A percentile compares a stretch with the other conserved stretches of the same genome.
phyloP scores from a whole-genome alignment of 768 basidiomycete genomes.

The Collybia nuda region DNA sequence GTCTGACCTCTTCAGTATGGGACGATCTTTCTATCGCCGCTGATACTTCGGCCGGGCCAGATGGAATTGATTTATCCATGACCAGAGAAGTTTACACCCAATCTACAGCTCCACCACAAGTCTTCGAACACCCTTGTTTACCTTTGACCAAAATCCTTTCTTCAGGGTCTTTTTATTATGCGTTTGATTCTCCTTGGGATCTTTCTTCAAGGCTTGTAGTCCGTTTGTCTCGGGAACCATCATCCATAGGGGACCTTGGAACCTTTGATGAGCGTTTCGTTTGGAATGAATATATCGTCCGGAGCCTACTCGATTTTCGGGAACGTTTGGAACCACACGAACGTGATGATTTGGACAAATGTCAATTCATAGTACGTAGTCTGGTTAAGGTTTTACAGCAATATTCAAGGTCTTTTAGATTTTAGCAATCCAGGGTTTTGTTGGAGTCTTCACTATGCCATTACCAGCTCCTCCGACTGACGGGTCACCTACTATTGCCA shows the following conservation, averaged over 20 bases:
- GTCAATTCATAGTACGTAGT: constrained; percentile 77
- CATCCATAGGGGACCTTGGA: constrained; percentile 43
- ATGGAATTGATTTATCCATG: constrained; percentile 47
- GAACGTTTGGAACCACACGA: constrained; percentile 71
- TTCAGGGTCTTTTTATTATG: constrained; percentile 92
- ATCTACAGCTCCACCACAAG: constrained; percentile 38
- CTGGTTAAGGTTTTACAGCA: constrained; percentile 3
- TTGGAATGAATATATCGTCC: constrained; percentile 93
- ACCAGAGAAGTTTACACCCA: constrained; percentile 50
- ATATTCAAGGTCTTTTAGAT: constrained; percentile 44
- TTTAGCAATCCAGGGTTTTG: constrained; percentile 92
- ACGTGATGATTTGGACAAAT: constrained; percentile 72
- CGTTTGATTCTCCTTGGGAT: constrained; percentile 83
- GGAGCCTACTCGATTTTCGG: constrained; percentile 86
- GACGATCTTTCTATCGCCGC: constrained; percentile 69
- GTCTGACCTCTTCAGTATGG: constrained; percentile 81
- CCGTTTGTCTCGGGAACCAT: constrained; percentile 56
- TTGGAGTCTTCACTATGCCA: constrained; percentile 79
- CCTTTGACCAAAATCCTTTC: constrained; percentile 90
- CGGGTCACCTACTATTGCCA: constrained; percentile 71
- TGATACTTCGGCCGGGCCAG: constrained; percentile 48
- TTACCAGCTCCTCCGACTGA: constrained; percentile 73
- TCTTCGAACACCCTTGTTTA: constrained; percentile 88
- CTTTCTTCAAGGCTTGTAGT: constrained; percentile 79
- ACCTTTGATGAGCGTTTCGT: constrained; percentile 86